A percentile compares a stretch with the other conserved stretches of the same genome.
Conservation (phyloP, 345 rosid species). For the Populus tremula region DNA sequence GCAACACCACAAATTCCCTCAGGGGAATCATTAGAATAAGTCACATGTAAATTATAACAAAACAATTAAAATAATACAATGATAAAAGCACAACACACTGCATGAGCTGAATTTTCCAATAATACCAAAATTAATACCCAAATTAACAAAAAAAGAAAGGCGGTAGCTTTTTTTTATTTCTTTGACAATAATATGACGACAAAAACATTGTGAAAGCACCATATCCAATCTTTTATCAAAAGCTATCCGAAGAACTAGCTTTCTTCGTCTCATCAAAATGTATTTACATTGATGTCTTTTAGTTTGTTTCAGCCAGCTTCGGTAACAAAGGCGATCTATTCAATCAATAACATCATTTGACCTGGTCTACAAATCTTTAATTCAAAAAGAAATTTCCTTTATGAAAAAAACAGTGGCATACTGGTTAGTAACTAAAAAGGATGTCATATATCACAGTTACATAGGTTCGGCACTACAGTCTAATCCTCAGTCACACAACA, state of each 20-base stretch:
- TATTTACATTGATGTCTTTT: neutral
- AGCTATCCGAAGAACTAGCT: neutral
- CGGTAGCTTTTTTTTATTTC: neutral
- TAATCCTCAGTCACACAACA: neutral
- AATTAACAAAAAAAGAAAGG: neutral
- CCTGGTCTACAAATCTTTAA: neutral
- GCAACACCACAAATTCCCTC: neutral
- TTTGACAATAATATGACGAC: neutral
- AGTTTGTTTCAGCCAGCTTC: neutral
- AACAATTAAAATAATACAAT: too few species aligned
- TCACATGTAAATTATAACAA: neutral
- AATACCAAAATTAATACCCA: neutral
- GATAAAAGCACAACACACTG: neutral
- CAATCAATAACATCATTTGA: neutral
- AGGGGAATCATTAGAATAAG: neutral
- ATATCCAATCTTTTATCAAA: neutral
- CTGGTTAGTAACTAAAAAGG: neutral
- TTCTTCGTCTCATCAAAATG: neutral
- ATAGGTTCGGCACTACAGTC: neutral
- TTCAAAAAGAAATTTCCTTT: neutral
- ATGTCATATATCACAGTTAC: neutral
- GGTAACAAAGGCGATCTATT: neutral
- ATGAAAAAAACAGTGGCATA: neutral
- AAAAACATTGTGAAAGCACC: neutral
- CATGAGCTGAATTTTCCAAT: neutral